These are phyloP conservation scores for Cladorrhinum sp. DNA, from an alignment of 2,329 filamentous ascomycete species.

Conservation along the genomic window DNA sequence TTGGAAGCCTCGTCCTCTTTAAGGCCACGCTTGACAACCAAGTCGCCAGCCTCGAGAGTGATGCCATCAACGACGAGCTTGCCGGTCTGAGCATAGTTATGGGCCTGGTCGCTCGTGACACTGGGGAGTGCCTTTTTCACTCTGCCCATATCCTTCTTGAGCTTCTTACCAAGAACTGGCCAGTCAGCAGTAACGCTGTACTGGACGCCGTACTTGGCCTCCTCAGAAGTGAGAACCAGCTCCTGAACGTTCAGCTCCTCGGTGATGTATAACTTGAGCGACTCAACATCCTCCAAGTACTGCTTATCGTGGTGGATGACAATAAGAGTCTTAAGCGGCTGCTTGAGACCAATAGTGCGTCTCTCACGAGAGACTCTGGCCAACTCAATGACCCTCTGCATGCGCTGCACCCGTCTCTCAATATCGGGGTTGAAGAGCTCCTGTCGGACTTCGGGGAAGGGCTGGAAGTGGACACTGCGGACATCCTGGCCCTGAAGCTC, in stretches of 20 bases:
- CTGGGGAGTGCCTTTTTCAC: conserved; percentile 86
- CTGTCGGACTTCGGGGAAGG: conserved; percentile 82
- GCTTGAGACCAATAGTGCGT: conserved; percentile 81
- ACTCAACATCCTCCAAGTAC: conserved; percentile 83
- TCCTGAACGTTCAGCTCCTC: conserved; percentile 92
- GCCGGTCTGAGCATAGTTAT: conserved; percentile 69
- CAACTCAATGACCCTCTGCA: conserved; percentile 95
- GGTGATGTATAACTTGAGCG: conserved; percentile 80
- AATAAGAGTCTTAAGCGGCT: conserved; percentile 81
- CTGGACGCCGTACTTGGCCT: conserved; percentile 86
- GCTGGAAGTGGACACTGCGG: conserved; percentile 87
- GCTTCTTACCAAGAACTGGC: conserved; percentile 91
- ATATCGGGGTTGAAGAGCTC: conserved; percentile 85
- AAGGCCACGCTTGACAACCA: conserved; percentile 76
- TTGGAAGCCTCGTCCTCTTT: conserved; percentile 68
- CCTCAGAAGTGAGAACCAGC: conserved; percentile 78
- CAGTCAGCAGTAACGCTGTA: conserved; percentile 90
- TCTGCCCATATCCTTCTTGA: conserved; percentile 89
- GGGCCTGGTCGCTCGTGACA: conserved; percentile 76
- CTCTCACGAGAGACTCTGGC: conserved; percentile 83
- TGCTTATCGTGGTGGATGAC: conserved; percentile 81
- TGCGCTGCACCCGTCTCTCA: conserved; percentile 80
- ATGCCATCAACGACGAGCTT: conserved; percentile 84
- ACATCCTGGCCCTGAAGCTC: conserved; percentile 64
- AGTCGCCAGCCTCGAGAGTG: conserved; percentile 73